Evolutionary conservation across 2,329 filamentous ascomycete species (phyloP), one percentile per base, ranked within the genome.

Genomic region (Verticillium nubilum): DNA sequence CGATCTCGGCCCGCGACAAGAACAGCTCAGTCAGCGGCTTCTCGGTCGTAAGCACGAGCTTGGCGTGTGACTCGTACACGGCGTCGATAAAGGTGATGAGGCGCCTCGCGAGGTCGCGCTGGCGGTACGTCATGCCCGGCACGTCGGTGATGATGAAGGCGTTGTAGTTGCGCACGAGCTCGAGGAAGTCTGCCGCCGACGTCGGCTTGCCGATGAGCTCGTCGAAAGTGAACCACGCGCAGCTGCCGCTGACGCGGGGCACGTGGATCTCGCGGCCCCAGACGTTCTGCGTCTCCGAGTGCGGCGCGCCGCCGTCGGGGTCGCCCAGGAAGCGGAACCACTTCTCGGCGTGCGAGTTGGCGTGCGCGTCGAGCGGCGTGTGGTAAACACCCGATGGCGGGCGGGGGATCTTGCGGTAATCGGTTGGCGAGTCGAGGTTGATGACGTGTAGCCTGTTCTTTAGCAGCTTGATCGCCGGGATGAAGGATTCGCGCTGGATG

Each of bases 21-120:
- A 98, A 99, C 33, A 98, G 85, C 70, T 96, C 88, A 7, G 86
- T 86, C 2, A 99, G 79, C 0, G 94, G 92, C 55, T 93, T 91
- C 47, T 88, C 92, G 3, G 91, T 93, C 0, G 95, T 99, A 59
- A 99, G 84, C 17, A 98, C 94, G 7, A 99, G 84, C 76, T 97
- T 98, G n/a, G 92, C 93, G 73, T 94, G 85, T 28, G 83, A 81
- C 74, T 99, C 95, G 70, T 99, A 99, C 4, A 97, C 89, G 5
- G 95, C 94, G 72, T 99, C 95, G 65, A 99, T 91, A 67, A 99
- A 97, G 0, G 94, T 99, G 72, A 99, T 99, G 74, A 99, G 97
- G 5, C 95, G 84, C 13, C 95, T 81, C 0, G 95, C 95, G 42
- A 97, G 82, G 75, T 99, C 95, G 23, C 95, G 86, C 69, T 92